Conservation (phyloP, 805 yeast species). For the fission yeast (Schizosaccharomyces pombe) region DNA sequence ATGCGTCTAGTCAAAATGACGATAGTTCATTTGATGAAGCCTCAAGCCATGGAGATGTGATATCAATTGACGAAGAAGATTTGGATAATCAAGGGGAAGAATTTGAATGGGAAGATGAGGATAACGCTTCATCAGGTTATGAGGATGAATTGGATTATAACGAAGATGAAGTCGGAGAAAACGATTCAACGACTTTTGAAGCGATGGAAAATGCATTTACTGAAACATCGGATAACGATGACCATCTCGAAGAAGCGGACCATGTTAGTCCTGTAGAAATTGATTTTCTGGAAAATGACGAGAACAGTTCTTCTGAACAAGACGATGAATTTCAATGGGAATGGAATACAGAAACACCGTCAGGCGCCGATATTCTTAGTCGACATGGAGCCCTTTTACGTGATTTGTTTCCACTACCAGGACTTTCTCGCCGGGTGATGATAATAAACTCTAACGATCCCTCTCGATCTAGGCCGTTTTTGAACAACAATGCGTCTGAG, state of each 20-base stretch:
- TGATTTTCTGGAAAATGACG: not conserved
- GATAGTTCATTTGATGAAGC: constrained; percentile 10
- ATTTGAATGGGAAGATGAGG: constrained; percentile 12
- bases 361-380: not conserved
- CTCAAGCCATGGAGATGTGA: constrained; percentile 7
- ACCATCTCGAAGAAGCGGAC: constrained; percentile 17
- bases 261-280: constrained; percentile 8
- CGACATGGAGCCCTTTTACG: not conserved
- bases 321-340: not conserved
- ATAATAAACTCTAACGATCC: not conserved
- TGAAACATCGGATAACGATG: constrained; percentile 12
- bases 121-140: constrained; percentile 7
- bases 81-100: constrained; percentile 12
- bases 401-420: not conserved
- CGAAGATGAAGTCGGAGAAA: constrained; percentile 7
- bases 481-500: not conserved
- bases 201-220: not conserved
- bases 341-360: not conserved
- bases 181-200: not conserved
- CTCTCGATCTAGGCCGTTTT: not conserved
- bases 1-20: constrained; percentile 13
- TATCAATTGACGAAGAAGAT: constrained; percentile 12
- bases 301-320: not conserved
- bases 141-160: constrained; percentile 9
- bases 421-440: not conserved